A percentile compares a stretch with the other conserved stretches of the same genome.
phyloP scores from a whole-genome alignment of 768 basidiomycete species.

The Amanita inopinata region DNA sequence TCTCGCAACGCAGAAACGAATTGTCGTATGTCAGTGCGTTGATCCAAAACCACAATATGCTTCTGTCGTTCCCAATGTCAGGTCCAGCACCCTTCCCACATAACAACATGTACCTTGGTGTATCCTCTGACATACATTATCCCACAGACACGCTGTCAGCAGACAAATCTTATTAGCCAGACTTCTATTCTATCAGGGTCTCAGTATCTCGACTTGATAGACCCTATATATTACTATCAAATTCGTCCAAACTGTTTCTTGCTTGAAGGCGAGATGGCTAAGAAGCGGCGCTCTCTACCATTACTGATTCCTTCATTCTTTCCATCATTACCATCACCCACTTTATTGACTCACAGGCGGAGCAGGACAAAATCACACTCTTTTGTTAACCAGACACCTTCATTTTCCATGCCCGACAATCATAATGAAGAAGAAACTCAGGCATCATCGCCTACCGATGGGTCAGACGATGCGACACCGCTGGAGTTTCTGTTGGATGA shows the following conservation, averaged over 20 bases:
- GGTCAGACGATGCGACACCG: conserved; percentile 1
- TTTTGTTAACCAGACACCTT: not conserved
- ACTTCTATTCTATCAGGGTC: conserved; percentile 1
- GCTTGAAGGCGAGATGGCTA: conserved; percentile 1
- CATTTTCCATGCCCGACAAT: too few species aligned
- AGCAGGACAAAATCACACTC: conserved; percentile 1
- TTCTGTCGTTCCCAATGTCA: too few species aligned
- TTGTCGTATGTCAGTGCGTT: too few species aligned
- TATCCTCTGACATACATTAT: not conserved
- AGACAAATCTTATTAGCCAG: not conserved
- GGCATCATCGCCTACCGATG: too few species aligned
- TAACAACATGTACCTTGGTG: too few species aligned
- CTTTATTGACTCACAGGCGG: not conserved
- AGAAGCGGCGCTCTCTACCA: conserved; percentile 5
- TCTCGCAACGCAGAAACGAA: too few species aligned
- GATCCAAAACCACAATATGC: too few species aligned
- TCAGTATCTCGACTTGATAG: not conserved
- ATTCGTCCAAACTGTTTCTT: too few species aligned
- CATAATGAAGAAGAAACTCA: too few species aligned
- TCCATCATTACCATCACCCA: not conserved
- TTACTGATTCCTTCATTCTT: conserved; percentile 1
- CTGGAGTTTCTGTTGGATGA: conserved; percentile 8
- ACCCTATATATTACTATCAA: conserved; percentile 1
- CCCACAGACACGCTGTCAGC: not conserved
- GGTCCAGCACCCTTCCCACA: too few species aligned